These are phyloP conservation scores for Crithidia expoeki DNA, from an alignment of 208 protist species.

Conservation along the genomic window DNA sequence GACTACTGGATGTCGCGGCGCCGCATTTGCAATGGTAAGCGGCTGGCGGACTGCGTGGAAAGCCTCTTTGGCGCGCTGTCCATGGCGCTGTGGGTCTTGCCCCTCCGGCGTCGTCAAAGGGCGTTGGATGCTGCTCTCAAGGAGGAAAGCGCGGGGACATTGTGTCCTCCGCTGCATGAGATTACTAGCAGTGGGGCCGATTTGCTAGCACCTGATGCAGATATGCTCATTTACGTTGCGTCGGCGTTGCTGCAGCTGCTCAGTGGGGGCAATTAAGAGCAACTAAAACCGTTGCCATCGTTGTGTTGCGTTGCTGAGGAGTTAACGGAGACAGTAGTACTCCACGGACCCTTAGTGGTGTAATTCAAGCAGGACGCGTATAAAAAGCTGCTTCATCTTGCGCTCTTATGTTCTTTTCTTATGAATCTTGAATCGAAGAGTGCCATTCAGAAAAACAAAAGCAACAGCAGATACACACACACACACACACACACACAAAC, in stretches of 20 bases:
- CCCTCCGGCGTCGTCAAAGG: slow-evolving; percentile 11
- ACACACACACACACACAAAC: no score
- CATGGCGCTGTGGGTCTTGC: slow-evolving; percentile 52
- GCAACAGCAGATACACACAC: neutral
- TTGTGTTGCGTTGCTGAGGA: neutral
- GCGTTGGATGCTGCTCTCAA: neutral
- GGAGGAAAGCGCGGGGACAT: neutral
- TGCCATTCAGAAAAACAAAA: neutral
- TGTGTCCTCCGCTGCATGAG: neutral
- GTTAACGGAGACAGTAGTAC: neutral
- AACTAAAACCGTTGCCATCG: neutral
- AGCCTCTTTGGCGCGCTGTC: slow-evolving; percentile 54
- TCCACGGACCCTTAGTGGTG: no score
- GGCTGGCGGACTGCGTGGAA: slow-evolving; percentile 52
- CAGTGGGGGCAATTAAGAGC: neutral
- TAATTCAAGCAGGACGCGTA: no score
- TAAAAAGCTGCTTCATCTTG: slow-evolving; percentile 3
- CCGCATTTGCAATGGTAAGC: slow-evolving; percentile 42
- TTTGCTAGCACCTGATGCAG: slow-evolving; percentile 9
- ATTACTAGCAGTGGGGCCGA: neutral
- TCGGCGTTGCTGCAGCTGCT: slow-evolving; percentile 33
- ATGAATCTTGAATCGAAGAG: neutral
- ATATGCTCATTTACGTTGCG: slow-evolving; percentile 24
- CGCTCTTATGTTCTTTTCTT: neutral
- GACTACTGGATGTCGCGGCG: slow-evolving; percentile 29